These are phyloP conservation scores for Arxiozyma telluris DNA, from an alignment of 1,139 yeast genomes.

Conservation along the genomic window DNA sequence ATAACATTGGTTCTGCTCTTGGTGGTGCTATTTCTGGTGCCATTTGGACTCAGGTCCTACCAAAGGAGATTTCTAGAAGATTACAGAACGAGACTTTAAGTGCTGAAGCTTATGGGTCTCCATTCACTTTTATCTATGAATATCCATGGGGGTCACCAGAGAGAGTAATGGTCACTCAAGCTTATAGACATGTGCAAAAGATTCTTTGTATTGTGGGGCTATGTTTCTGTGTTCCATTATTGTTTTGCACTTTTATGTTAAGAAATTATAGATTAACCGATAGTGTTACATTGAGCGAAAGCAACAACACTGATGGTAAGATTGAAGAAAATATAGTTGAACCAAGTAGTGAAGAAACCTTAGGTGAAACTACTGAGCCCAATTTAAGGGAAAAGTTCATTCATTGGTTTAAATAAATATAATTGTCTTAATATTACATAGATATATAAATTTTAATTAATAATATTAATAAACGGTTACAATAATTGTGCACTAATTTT, in stretches of 20 bases:
- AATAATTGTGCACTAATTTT: too few species aligned
- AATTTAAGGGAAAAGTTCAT: background rate
- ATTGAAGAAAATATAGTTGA: background rate
- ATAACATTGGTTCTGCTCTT: constrained; percentile 49
- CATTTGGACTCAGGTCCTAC: constrained; percentile 46
- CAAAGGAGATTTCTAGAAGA: constrained; percentile 28
- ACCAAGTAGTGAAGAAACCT: background rate
- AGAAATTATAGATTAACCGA: constrained; percentile 41
- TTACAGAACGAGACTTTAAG: constrained; percentile 17
- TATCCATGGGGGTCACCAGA: constrained; percentile 52
- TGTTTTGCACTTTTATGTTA: constrained; percentile 39
- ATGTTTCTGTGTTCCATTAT: constrained; percentile 45
- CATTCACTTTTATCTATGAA: constrained; percentile 37
- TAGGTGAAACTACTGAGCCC: background rate
- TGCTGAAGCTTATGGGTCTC: constrained; percentile 40
- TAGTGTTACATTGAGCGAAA: constrained; percentile 21
- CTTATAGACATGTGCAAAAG: constrained; percentile 50
- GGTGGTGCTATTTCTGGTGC: constrained; percentile 48
- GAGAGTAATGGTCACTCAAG: constrained; percentile 43
- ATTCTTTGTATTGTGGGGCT: constrained; percentile 49
- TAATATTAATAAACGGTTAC: too few species aligned
- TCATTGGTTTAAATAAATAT: background rate
- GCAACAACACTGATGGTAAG: background rate
- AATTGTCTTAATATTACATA: background rate
- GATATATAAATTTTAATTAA: too few species aligned